A percentile compares a stretch with the other conserved stretches of the same genome.
phyloP scores from a whole-genome alignment of 352 stramenopile species.

The Phytophthora brassicae region DNA sequence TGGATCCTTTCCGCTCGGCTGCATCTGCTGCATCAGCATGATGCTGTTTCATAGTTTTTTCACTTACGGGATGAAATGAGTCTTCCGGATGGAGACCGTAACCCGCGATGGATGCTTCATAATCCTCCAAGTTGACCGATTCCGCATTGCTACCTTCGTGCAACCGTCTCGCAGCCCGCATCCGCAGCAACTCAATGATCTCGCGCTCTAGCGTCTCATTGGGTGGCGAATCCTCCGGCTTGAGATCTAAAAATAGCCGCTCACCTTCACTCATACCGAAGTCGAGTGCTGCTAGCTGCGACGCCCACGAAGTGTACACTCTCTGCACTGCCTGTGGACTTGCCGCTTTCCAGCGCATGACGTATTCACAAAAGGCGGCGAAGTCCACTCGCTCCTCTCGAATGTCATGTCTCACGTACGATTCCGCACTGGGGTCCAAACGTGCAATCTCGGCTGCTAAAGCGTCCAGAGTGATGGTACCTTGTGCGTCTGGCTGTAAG shows the following conservation, averaged over 20 bases:
- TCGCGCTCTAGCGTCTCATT: slow-evolving; percentile 37
- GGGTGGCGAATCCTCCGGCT: slow-evolving; percentile 35
- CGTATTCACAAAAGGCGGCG: slow-evolving; percentile 66
- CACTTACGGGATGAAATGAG: slow-evolving; percentile 19
- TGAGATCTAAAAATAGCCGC: slow-evolving; percentile 65
- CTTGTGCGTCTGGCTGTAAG: slow-evolving; percentile 47
- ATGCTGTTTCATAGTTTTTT: slow-evolving; percentile 4
- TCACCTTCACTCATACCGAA: slow-evolving; percentile 73
- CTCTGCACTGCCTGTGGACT: slow-evolving; percentile 63
- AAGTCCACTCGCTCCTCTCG: slow-evolving; percentile 62
- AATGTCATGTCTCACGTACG: slow-evolving; percentile 49
- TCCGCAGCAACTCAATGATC: slow-evolving; percentile 38
- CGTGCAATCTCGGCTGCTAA: slow-evolving; percentile 69
- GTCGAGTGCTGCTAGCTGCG: slow-evolving; percentile 68
- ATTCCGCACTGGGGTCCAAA: slow-evolving; percentile 61
- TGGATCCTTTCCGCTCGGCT: slow-evolving; percentile 39
- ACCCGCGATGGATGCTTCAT: slow-evolving; percentile 25
- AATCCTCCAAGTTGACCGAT: slow-evolving; percentile 26
- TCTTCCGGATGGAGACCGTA: slow-evolving; percentile 24
- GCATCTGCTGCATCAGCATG: slow-evolving; percentile 16
- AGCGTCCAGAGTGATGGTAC: slow-evolving; percentile 52
- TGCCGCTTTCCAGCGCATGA: slow-evolving; percentile 82
- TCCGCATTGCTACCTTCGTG: slow-evolving; percentile 17
- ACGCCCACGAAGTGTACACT: slow-evolving; percentile 79
- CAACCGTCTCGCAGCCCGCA: slow-evolving; percentile 4